Evolutionary conservation across 2,329 filamentous ascomycete species (phyloP), one percentile per base, ranked within the genome.

Genomic region (Diaporthe sp.): DNA sequence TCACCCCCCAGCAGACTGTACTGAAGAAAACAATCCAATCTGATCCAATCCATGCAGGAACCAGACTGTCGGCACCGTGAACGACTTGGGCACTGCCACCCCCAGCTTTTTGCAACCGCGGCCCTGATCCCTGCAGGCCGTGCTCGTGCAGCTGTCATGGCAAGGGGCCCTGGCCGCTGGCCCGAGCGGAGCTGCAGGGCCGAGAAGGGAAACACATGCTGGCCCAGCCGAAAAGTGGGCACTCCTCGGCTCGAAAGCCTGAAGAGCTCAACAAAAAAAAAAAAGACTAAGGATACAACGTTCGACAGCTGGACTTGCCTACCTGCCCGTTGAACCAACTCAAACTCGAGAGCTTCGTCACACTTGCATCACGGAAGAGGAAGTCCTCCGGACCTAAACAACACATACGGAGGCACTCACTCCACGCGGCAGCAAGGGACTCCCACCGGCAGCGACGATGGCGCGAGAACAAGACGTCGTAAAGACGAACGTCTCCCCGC

Each of bases 401-500:
- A n/a, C 35, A 17, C 19, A 27, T 19, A 25, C 6, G 19, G 19
- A 50, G 2, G 13, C 30, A 30, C 2, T 17, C 2, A 27, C 10
- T 3, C 27, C 27, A 25, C 1, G 17, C 2, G 4, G 1, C 4
- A 35, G 22, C 13, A 17, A 27, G 30, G 39, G 27, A 19, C 17
- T 12, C 30, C 9, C 5, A 12, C 10, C 7, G 17, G 3, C 32
- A 59, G n/a, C 58, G 25, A 56, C 69, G 58, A 82, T 80, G 77
- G 78, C 78, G 10, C 63, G 77, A 55, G 72, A 78, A 44, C 63
- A 77, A 51, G 72, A 80, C 47, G 63, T 76, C 70, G 73, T 76
- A 53, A 80, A 77, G 69, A 68, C 72, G 30, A 69, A 71, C 61
- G 59, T 30, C 15, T 53, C 59, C 2, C 69, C 77, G 17, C 75